Evolutionary conservation across 1,284 basidiomycete species (phyloP).

Genomic region (Phellinidium pouzarii): DNA sequence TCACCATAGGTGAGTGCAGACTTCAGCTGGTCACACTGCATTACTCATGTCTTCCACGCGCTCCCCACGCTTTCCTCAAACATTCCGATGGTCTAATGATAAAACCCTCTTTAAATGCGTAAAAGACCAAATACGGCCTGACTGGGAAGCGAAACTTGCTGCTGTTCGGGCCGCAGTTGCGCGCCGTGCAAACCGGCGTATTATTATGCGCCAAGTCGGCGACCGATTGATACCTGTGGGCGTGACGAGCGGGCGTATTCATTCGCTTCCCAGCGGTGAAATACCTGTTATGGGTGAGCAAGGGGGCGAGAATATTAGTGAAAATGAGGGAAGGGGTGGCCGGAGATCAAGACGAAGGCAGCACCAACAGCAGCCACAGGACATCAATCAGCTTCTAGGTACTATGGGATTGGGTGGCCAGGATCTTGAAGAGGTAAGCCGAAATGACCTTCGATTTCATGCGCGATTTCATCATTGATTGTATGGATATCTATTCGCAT

Average conservation of each 20-base stretch:
- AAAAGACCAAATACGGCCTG: conserved; percentile 85
- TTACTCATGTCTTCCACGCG: conserved; percentile 1
- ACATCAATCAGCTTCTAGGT: conserved; percentile 52
- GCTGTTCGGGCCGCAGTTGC: conserved; percentile 83
- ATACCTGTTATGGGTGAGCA: conserved; percentile 38
- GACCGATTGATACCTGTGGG: conserved; percentile 96
- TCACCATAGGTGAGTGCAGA: conserved; percentile 70
- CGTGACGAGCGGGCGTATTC: conserved; percentile 77
- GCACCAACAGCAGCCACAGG: conserved; percentile 45
- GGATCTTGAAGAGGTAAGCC: conserved; percentile 82
- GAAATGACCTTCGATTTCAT: conserved; percentile 1
- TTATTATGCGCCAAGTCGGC: conserved; percentile 98
- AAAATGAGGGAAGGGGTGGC: conserved; percentile 36
- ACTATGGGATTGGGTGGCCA: conserved; percentile 67
- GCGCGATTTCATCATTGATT: not conserved
- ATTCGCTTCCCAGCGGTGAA: conserved; percentile 38
- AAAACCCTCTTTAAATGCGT: not conserved
- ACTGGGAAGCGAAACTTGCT: conserved; percentile 92
- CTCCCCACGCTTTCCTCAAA: conserved; percentile 1
- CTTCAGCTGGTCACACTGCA: conserved; percentile 2
- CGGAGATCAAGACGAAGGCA: conserved; percentile 53
- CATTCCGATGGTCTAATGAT: too few relatives aligned
- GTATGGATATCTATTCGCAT: not conserved
- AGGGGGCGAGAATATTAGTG: conserved; percentile 32
- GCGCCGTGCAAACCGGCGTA: conserved; percentile 87